Base-by-base conservation (phyloP, 352 stramenopile species). In the Peronospora destructor region DNA sequence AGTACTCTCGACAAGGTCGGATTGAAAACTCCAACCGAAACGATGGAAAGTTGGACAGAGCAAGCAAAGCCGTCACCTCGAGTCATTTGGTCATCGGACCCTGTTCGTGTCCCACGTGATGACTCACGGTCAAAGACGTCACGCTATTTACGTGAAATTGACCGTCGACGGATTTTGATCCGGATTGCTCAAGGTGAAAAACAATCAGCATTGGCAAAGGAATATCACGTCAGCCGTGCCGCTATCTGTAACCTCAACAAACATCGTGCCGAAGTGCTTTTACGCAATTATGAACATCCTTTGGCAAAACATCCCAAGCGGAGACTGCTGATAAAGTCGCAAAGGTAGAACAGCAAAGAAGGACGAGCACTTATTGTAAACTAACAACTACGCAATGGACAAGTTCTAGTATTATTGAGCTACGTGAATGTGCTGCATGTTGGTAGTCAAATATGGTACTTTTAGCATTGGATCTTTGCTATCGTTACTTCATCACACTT, bases 181-280 rank as follows among this genome's bases (percentile, higher is more conserved):
- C 76, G 76, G 7, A 66, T 87, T 17, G 62, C 67, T 5, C 66
- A 75, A 32, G 76, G 76, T 13, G 76, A 87, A 44, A 81, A 84
- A 49, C 72, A 85, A 34, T 69, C 73, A 3, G 66, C 64, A 14
- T 63, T 85, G 13, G 73, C 76, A 2, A 84, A 83, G 38, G 76
- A 86, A 52, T 86, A 80, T 41, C 66, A 67, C n/a, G 75, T 86
- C 25, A 86, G 70, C 8, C 75, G 75, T 46, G 72, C 75, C 0
- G 72, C 75, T 11, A 86, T 86, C 49, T 86, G 75, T 47, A 84
- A 84, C 43, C 48, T 86, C 17, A 78, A 82, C 58, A 86, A 86
- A 40, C 71, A 84, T 32, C 70, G 75, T 10, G 64, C 64, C 7
- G 58, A 70, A 37, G 75, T 86, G 9, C 48, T 86, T 0, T 68